Conservation (phyloP, 176 grass and related monocot genomes). For the Oryza officinalis region DNA sequence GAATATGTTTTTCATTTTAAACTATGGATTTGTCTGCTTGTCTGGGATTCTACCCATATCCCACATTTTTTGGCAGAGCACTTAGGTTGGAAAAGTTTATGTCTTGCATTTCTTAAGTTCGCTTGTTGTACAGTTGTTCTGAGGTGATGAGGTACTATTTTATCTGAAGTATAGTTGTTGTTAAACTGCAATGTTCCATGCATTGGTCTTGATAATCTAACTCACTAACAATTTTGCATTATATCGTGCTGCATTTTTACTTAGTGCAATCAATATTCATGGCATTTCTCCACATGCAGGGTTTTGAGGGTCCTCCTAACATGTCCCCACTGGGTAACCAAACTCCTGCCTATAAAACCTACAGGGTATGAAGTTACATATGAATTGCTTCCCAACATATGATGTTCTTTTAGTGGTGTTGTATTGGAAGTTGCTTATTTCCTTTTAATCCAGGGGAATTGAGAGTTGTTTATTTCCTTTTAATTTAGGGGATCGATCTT, state of each 20-base stretch:
- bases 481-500: slow-evolving; percentile 48
- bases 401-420: background rate
- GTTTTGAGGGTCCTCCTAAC: slow-evolving; percentile 27
- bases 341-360: slow-evolving; percentile 40
- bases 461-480: slow-evolving; percentile 8
- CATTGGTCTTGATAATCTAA: background rate
- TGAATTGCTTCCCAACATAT: background rate
- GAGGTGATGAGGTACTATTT: background rate
- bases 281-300: background rate
- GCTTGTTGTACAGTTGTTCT: background rate
- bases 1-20: slow-evolving; percentile 5
- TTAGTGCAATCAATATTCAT: background rate
- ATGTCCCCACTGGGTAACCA: slow-evolving; percentile 36
- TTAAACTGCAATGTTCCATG: background rate
- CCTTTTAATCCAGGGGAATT: slow-evolving; percentile 36
- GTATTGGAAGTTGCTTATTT: slow-evolving; percentile 9
- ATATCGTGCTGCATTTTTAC: background rate
- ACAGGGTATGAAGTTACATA: slow-evolving; percentile 39
- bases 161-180: background rate
- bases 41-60: background rate
- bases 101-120: background rate
- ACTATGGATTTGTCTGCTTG: background rate
- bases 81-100: background rate
- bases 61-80: background rate
- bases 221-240: background rate